Percentiles rank a stretch among this genome's conserved stretches.
phyloP scores from a whole-genome alignment of 129 eudicot species.

The Smallanthus sonchifolius region DNA sequence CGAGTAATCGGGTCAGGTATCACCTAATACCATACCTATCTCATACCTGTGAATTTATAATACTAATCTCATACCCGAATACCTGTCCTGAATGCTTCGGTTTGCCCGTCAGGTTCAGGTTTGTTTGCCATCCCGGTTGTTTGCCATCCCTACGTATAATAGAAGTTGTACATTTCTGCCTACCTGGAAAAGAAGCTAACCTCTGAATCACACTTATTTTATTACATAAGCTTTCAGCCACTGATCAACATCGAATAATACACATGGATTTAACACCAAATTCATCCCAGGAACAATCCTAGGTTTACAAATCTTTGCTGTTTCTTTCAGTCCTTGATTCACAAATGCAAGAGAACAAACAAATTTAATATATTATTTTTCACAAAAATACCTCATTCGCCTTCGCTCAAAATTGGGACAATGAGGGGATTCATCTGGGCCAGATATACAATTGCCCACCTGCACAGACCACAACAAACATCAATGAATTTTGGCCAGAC shows the following conservation, averaged over 20 bases:
- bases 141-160: not conserved
- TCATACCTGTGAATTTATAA: too few species aligned
- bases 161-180: not conserved
- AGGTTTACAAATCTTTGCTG: not conserved
- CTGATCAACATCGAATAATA: constrained; percentile 7
- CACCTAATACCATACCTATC: too few species aligned
- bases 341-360: constrained; percentile 16
- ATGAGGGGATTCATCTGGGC: constrained; percentile 62
- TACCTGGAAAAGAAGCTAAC: not conserved
- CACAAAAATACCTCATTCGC: constrained; percentile 31
- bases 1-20: too few species aligned
- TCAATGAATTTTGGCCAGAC: not conserved
- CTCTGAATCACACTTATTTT: constrained; percentile 4
- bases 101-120: too few species aligned
- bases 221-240: constrained; percentile 1
- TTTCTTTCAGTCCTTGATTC: constrained; percentile 6
- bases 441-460: constrained; percentile 58
- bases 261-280: not conserved
- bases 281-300: constrained; percentile 1
- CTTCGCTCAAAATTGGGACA: constrained; percentile 50
- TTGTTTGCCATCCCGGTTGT: too few species aligned
- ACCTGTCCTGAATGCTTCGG: too few species aligned
- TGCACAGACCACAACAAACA: constrained; percentile 12
- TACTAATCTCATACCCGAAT: too few species aligned
- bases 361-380: constrained; percentile 8